These are phyloP conservation scores for Ceratocystis eucalypticola DNA, from an alignment of 2,329 filamentous ascomycete genomes.

Conservation along the genomic window DNA sequence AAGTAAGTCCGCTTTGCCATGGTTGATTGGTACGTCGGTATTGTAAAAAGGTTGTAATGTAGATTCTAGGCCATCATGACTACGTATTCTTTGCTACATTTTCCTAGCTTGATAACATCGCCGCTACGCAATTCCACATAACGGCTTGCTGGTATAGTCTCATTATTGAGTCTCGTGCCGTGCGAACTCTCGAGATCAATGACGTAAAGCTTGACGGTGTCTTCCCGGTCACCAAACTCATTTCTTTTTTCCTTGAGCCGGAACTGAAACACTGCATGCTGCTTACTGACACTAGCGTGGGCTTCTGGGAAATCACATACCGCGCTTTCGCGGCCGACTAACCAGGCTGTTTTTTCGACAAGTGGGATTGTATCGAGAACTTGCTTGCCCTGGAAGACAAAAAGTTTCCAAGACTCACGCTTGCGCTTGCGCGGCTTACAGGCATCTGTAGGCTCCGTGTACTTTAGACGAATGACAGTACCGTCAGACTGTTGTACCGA, in stretches of 20 bases:
- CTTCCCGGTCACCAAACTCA: conserved; percentile 73
- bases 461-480: conserved; percentile 72
- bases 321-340: conserved; percentile 65
- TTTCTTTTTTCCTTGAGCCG: conserved; percentile 70
- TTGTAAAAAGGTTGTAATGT: not conserved
- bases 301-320: conserved; percentile 76
- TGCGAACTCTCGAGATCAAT: conserved; percentile 92
- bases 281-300: conserved; percentile 86
- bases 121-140: conserved; percentile 80
- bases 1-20: not conserved
- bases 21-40: not conserved
- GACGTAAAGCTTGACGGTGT: conserved; percentile 71
- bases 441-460: conserved; percentile 87
- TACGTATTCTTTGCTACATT: conserved; percentile 88
- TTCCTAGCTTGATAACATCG: conserved; percentile 78
- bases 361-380: conserved; percentile 73
- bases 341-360: conserved; percentile 68
- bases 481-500: conserved; percentile 56
- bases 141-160: conserved; percentile 56
- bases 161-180: conserved; percentile 70
- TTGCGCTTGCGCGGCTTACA: conserved; percentile 62
- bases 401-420: conserved; percentile 67
- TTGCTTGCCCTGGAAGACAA: conserved; percentile 76
- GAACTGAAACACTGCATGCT: conserved; percentile 93
- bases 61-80: conserved; percentile 50